Conservation (phyloP, 805 yeast species). For the Candida ortonii region DNA sequence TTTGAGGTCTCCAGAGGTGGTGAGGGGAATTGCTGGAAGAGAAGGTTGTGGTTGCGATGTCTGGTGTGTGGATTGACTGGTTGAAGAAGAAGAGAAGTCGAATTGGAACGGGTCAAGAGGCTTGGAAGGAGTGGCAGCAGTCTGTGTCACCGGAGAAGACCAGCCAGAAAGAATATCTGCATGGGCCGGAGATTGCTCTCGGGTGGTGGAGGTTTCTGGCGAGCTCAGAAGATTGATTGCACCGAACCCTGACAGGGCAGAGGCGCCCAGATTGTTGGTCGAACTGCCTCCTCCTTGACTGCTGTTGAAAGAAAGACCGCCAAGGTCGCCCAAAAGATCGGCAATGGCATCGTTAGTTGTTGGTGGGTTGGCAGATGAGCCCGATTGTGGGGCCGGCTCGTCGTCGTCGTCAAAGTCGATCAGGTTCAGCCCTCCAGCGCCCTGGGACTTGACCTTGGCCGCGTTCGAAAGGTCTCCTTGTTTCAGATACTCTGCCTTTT, state of each 20-base stretch:
- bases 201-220: constrained; percentile 20
- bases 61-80: no score
- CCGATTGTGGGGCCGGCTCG: constrained; percentile 25
- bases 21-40: constrained; percentile 7
- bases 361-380: constrained; percentile 30
- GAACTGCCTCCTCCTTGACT: constrained; percentile 26
- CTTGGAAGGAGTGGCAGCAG: constrained; percentile 7
- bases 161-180: constrained; percentile 17
- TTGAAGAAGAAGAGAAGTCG: constrained; percentile 25
- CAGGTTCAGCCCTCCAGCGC: constrained; percentile 36
- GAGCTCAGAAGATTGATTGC: constrained; percentile 33
- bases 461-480: constrained; percentile 60
- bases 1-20: constrained; percentile 20
- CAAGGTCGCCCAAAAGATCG: constrained; percentile 72
- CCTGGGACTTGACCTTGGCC: constrained; percentile 36
- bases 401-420: constrained; percentile 75
- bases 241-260: constrained; percentile 23
- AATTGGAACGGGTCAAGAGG: constrained; percentile 35
- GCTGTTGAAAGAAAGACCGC: constrained; percentile 54
- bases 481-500: constrained; percentile 63
- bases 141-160: constrained; percentile 13
- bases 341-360: constrained; percentile 46
- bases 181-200: constrained; percentile 18
- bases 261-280: constrained; percentile 11
- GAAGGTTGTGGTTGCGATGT: constrained; percentile 6